These are phyloP conservation scores for Bipolaris bicolor DNA, from an alignment of 2,329 filamentous ascomycete genomes.

Conservation along the genomic window DNA sequence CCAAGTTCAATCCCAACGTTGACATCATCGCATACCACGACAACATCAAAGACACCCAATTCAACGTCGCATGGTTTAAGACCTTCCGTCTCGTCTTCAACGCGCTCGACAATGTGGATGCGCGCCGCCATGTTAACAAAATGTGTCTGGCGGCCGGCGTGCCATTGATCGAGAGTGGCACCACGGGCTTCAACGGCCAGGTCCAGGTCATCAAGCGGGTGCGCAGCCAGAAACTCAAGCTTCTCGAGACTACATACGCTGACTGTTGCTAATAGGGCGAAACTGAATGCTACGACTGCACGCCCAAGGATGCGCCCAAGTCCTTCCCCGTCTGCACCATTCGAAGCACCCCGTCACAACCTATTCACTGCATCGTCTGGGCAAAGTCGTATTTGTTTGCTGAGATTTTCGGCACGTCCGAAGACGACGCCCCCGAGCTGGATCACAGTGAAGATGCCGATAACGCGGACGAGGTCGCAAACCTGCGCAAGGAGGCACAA, in stretches of 20 bases:
- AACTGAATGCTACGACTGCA: constrained; percentile 97
- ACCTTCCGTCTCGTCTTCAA: constrained; percentile 90
- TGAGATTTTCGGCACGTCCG: constrained; percentile 90
- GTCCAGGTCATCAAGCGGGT: constrained; percentile 93
- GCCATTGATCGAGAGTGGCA: constrained; percentile 93
- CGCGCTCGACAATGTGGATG: constrained; percentile 93
- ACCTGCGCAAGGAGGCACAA: constrained; percentile 81
- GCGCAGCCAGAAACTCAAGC: constrained; percentile 6
- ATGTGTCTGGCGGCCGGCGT: constrained; percentile 95
- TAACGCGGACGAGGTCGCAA: constrained; percentile 86
- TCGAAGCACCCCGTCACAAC: constrained; percentile 91
- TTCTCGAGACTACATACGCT: neutral
- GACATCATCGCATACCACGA: constrained; percentile 88
- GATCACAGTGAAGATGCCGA: constrained; percentile 82
- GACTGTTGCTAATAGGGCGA: constrained; percentile 59
- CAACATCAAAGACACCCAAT: constrained; percentile 90
- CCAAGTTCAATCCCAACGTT: constrained; percentile 86
- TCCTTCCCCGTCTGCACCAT: constrained; percentile 97
- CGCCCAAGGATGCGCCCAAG: constrained; percentile 86
- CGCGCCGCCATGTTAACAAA: constrained; percentile 90
- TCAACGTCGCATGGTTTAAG: constrained; percentile 87
- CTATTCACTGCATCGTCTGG: constrained; percentile 99
- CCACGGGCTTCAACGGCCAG: constrained; percentile 96
- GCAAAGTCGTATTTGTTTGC: constrained; percentile 95
- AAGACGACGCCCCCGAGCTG: constrained; percentile 80